Evolutionary conservation across 2,329 filamentous ascomycete genomes (phyloP), one percentile per base, ranked within the genome.

Genomic region (Cercospora berteroae): DNA sequence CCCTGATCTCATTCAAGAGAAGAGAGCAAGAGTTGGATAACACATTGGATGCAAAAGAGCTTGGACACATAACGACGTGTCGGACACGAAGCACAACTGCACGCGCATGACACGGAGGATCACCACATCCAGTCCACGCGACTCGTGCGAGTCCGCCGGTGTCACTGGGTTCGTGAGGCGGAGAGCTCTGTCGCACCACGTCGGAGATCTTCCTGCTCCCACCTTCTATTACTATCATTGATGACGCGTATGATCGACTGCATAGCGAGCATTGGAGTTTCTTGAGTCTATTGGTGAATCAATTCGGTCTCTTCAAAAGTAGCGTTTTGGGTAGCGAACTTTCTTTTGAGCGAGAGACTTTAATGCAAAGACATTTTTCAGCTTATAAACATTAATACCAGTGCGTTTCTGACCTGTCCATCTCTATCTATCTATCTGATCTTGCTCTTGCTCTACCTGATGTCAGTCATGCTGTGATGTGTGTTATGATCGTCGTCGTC

Each of bases 251-350:
- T n/a, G 48, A 55, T 55, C 48, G 23, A 55, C 1, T 31, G 55
- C 55, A 58, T 58, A 58, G 55, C 55, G 55, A 58, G 55, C 55
- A 36, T 58, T 36, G 55, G 29, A 20, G 52, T 57, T 57, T 57
- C 20, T 50, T 50, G 23, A 13, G n/a, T 52, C 23, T 25, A 25
- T 52, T 25, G 23, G 48, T 52, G 48, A 23, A 12, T 16, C 16
- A 55, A 55, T 55, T 7, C 25, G 48, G 48, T 55, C 48, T 55
- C 23, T 55, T 55, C 48, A 55, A 55, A 55, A 55, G 48, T 16
- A 25, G 44, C 44, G 44, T 48, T 52, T 25, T 27, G 48, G 48
- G 48, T 25, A 55, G 48, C 48, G 48, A 27, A 55, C 23, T 23
- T 48, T 48, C 18, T 48, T 48, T 13, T 23, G 20, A 9, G 18